phyloP scores from a whole-genome alignment of 805 yeast genomes.

The Blastobotrys robertii region DNA sequence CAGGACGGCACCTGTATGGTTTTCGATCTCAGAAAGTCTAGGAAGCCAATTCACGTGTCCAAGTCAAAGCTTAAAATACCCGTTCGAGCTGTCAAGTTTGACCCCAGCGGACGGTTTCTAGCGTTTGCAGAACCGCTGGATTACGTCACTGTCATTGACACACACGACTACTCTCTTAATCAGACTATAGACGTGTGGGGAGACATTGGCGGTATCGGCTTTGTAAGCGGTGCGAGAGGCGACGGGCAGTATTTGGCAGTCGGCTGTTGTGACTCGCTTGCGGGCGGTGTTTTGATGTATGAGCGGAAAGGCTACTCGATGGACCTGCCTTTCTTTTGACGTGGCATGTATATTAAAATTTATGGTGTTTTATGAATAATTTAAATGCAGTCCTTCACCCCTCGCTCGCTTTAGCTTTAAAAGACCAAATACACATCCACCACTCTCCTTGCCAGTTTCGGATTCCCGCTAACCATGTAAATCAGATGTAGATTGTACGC shows the following conservation, averaged over 20 bases:
- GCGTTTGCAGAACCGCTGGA: slow-evolving; percentile 54
- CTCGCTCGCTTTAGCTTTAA: slow-evolving; percentile 18
- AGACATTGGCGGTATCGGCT: slow-evolving; percentile 46
- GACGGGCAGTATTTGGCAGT: slow-evolving; percentile 39
- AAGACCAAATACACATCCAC: slow-evolving; percentile 57
- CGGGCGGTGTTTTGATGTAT: slow-evolving; percentile 50
- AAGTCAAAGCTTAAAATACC: slow-evolving; percentile 36
- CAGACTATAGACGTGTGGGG: slow-evolving; percentile 50
- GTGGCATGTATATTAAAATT: slow-evolving; percentile 1
- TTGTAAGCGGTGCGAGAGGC: slow-evolving; percentile 26
- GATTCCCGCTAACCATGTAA: slow-evolving; percentile 68
- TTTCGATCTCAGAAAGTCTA: slow-evolving; percentile 38
- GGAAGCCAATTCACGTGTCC: slow-evolving; percentile 24
- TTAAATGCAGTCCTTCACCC: too few species aligned
- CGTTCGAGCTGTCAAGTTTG: slow-evolving; percentile 43
- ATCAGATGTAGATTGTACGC: slow-evolving; percentile 78
- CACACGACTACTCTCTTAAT: slow-evolving; percentile 20
- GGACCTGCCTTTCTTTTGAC: not conserved
- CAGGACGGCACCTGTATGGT: slow-evolving; percentile 50
- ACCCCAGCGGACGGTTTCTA: slow-evolving; percentile 35
- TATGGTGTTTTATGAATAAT: not conserved
- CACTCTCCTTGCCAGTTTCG: slow-evolving; percentile 48
- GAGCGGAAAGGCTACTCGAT: slow-evolving; percentile 13
- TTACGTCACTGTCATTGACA: slow-evolving; percentile 41
- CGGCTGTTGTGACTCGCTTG: slow-evolving; percentile 45